A percentile compares a stretch with the other conserved stretches of the same genome.
Conservation (phyloP, 129 eudicot genomes). For the Flaveria linearis region DNA sequence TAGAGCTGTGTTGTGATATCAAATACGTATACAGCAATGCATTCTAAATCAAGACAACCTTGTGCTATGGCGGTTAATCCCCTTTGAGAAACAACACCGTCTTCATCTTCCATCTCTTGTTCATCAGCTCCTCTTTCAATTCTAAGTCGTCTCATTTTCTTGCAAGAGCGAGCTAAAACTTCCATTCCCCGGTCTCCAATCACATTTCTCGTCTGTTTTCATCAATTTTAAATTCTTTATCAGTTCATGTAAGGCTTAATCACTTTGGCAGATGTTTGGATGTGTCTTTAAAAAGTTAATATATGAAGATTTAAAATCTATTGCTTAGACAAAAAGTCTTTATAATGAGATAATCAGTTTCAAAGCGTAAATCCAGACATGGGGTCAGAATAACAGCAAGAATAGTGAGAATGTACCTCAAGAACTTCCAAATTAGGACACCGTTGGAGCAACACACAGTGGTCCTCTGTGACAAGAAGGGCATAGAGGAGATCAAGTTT, state of each 20-base stretch:
- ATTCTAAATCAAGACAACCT: slow-evolving; percentile 14
- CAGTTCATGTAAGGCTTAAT: slow-evolving; percentile 22
- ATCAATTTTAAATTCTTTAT: neutral
- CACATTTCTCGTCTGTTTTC: slow-evolving; percentile 1
- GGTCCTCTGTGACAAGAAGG: slow-evolving; percentile 67
- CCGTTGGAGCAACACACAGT: slow-evolving; percentile 50
- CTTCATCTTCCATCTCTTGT: slow-evolving; percentile 7
- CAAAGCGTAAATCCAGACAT: neutral
- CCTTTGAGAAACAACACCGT: neutral
- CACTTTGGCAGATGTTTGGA: neutral
- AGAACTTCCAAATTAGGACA: slow-evolving; percentile 85
- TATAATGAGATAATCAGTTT: neutral
- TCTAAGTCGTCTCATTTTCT: neutral
- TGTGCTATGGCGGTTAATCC: neutral
- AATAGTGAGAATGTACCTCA: slow-evolving; percentile 48
- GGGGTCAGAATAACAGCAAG: neutral
- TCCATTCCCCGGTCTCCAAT: slow-evolving; percentile 6
- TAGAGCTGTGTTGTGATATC: slow-evolving; percentile 78
- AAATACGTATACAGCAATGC: slow-evolving; percentile 41
- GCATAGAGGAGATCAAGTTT: slow-evolving; percentile 77
- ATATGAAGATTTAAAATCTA: too few relatives aligned
- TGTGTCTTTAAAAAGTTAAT: neutral
- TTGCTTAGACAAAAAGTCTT: neutral
- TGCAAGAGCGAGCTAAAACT: slow-evolving; percentile 3
- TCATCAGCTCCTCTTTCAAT: neutral